These are phyloP conservation scores for Talaromyces borbonicus DNA, from an alignment of 495 filamentous ascomycete genomes.

Conservation along the genomic window DNA sequence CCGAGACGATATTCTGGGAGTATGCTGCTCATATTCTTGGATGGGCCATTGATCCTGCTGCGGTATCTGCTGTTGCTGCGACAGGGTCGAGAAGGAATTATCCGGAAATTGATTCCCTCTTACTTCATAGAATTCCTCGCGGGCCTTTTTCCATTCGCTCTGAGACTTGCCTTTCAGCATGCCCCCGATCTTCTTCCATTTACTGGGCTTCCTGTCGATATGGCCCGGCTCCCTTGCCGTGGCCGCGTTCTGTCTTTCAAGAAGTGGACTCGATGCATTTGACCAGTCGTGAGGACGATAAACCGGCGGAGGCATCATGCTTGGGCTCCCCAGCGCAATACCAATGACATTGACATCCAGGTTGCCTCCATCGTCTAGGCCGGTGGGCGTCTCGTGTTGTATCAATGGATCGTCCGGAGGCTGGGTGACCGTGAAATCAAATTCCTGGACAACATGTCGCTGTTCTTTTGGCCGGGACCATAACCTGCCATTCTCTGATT, in stretches of 20 bases:
- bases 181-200: conserved; percentile 48
- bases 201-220: conserved; percentile 34
- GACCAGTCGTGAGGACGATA: conserved; percentile 8
- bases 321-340: conserved; percentile 45
- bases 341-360: conserved; percentile 36
- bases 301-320: conserved; percentile 15
- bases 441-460: conserved; percentile 14
- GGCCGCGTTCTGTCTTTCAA: conserved; percentile 12
- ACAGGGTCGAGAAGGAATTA: conserved; percentile 5
- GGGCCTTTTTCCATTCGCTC: background rate
- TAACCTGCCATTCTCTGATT: conserved; percentile 5
- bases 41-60: too few relatives aligned
- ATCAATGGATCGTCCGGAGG: conserved; percentile 11
- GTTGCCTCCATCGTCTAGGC: conserved; percentile 6
- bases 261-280: conserved; percentile 6
- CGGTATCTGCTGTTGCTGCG: background rate
- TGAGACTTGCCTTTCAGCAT: conserved; percentile 29
- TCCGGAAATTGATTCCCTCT: conserved; percentile 12
- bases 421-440: conserved; percentile 29
- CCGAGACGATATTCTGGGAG: background rate
- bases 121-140: conserved; percentile 19
- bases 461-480: conserved; percentile 9
- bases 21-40: background rate
- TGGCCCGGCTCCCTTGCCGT: conserved; percentile 8
- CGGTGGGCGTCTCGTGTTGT: background rate